These are phyloP conservation scores for Liriodendron chinense DNA, from an alignment of 164 flowering plant species.

Conservation along the genomic window DNA sequence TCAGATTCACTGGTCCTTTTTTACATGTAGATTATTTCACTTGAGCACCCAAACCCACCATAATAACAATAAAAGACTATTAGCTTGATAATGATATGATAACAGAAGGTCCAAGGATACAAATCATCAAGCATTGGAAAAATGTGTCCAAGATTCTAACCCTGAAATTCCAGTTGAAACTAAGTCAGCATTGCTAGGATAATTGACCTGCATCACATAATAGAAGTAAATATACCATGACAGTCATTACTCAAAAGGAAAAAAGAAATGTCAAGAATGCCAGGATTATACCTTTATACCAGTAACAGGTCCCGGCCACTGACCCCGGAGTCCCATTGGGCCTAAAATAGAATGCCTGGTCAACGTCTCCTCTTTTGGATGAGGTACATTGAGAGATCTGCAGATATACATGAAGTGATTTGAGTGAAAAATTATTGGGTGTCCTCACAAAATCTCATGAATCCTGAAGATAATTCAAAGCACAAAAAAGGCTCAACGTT, in stretches of 20 bases:
- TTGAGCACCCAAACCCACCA: neutral
- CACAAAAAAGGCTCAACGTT: too few species aligned
- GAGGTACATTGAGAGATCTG: conserved; percentile 67
- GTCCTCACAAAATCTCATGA: neutral
- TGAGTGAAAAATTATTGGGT: neutral
- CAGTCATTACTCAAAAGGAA: neutral
- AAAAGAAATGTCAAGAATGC: conserved; percentile 6
- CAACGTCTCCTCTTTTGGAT: conserved; percentile 82
- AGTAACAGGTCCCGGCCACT: conserved; percentile 72
- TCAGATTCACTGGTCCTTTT: too few species aligned
- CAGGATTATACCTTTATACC: conserved; percentile 55
- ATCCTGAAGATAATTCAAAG: too few species aligned
- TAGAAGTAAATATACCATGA: conserved; percentile 3
- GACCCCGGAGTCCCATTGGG: conserved; percentile 79
- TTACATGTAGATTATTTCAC: too few species aligned
- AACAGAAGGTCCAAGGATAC: neutral
- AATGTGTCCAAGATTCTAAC: conserved; percentile 35
- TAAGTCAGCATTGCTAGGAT: conserved; percentile 65
- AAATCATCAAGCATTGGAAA: neutral
- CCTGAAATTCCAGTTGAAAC: conserved; percentile 39
- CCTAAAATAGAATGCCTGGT: conserved; percentile 95
- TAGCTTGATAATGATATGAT: neutral
- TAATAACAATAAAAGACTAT: neutral
- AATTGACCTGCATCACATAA: conserved; percentile 57
- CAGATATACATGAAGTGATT: neutral